Evolutionary conservation across 805 yeast genomes (phyloP).

Genomic region (Soucietia sequanensis): DNA sequence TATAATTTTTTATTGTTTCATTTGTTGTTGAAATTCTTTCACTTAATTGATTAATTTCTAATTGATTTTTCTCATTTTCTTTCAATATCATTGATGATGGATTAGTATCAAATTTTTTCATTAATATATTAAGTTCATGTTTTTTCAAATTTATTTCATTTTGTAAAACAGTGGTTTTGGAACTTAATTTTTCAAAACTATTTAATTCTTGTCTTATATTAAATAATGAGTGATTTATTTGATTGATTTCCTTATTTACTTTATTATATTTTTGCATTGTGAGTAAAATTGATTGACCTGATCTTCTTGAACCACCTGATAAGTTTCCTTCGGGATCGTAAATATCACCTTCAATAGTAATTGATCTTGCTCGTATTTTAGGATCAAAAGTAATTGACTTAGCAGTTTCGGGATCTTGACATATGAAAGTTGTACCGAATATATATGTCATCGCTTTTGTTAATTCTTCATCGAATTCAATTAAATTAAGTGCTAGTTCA

Average conservation of each 20-base stretch:
- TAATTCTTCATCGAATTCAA: slow-evolving; percentile 71
- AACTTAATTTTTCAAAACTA: slow-evolving; percentile 42
- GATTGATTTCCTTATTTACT: slow-evolving; percentile 36
- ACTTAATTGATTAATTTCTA: slow-evolving; percentile 46
- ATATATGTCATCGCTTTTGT: slow-evolving; percentile 84
- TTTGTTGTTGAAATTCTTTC: slow-evolving; percentile 36
- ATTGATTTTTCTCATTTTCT: slow-evolving; percentile 44
- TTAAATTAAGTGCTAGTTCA: slow-evolving; percentile 80
- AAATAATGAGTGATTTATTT: slow-evolving; percentile 43
- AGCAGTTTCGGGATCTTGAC: slow-evolving; percentile 86
- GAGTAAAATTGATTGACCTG: slow-evolving; percentile 54
- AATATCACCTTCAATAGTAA: slow-evolving; percentile 89
- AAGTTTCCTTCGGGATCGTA: slow-evolving; percentile 96
- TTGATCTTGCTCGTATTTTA: slow-evolving; percentile 72
- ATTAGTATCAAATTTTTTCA: slow-evolving; percentile 54
- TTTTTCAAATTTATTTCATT: slow-evolving; percentile 54
- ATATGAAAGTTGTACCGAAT: slow-evolving; percentile 86
- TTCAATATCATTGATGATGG: slow-evolving; percentile 55
- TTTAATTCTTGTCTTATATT: slow-evolving; percentile 39
- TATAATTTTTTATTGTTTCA: slow-evolving; percentile 25
- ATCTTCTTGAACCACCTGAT: slow-evolving; percentile 87
- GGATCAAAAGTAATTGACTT: slow-evolving; percentile 86
- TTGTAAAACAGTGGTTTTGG: slow-evolving; percentile 54
- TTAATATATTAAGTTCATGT: slow-evolving; percentile 58
- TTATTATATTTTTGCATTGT: slow-evolving; percentile 66